These are phyloP conservation scores for Potentilla sterilis DNA, from an alignment of 306 rosid species.

Conservation along the genomic window DNA sequence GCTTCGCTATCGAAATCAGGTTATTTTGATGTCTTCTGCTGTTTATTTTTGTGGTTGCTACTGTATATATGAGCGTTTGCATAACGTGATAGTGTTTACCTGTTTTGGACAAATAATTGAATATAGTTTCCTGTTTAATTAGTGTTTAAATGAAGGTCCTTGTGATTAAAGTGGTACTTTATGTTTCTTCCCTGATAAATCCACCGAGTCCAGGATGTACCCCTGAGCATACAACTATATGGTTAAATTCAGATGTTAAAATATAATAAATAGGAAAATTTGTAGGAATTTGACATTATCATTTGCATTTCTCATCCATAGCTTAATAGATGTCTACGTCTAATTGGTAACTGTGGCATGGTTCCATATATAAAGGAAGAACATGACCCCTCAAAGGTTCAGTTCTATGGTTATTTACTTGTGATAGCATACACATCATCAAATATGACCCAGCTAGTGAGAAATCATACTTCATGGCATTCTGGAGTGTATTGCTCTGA, in stretches of 20 bases:
- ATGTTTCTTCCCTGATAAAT: background rate
- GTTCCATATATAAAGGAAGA: background rate
- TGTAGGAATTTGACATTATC: background rate
- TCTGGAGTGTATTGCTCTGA: background rate
- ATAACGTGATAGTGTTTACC: background rate
- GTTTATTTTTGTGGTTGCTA: background rate
- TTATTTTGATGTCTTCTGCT: background rate
- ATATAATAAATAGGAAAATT: background rate
- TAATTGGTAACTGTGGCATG: background rate
- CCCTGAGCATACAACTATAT: background rate
- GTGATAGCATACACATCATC: background rate
- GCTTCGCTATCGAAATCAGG: conserved; percentile 28
- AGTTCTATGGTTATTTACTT: background rate
- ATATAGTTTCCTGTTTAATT: background rate
- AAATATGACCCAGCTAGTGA: background rate
- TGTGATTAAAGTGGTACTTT: background rate
- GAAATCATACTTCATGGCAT: background rate
- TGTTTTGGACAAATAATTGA: background rate
- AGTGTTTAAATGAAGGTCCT: background rate
- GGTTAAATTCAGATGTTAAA: background rate
- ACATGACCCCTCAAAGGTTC: background rate
- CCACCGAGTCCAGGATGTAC: background rate
- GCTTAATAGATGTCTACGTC: background rate
- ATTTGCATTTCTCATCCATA: background rate
- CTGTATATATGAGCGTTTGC: background rate